phyloP scores from a whole-genome alignment of 768 basidiomycete genomes.

The Naganishia randhawae region DNA sequence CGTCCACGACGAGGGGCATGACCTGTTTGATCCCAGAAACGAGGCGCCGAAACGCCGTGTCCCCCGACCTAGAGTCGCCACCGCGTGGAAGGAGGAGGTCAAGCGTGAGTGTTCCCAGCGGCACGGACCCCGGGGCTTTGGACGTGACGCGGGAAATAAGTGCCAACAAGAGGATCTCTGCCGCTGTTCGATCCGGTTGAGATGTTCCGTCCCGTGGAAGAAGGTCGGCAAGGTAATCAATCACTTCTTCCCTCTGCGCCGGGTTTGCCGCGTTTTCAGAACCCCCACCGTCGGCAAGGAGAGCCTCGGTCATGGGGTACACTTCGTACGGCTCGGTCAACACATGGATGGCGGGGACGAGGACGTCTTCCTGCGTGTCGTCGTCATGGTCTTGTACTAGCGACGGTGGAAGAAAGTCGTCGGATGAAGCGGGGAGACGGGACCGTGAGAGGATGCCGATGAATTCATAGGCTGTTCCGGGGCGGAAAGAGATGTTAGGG shows the following conservation, averaged over 20 bases:
- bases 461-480: constrained; percentile 42
- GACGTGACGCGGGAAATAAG: constrained; percentile 40
- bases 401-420: constrained; percentile 15
- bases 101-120: constrained; percentile 43
- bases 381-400: constrained; percentile 29
- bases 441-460: constrained; percentile 43
- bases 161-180: constrained; percentile 38
- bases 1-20: constrained; percentile 32
- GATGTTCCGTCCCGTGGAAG: constrained; percentile 30
- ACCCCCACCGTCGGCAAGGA: background rate
- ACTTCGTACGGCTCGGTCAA: constrained; percentile 25
- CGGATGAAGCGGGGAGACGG: constrained; percentile 34
- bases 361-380: background rate
- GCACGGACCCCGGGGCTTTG: constrained; percentile 34
- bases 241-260: constrained; percentile 30
- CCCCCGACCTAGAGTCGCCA: background rate
- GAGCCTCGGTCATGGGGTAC: constrained; percentile 1
- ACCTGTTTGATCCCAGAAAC: constrained; percentile 22
- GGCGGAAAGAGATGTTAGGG: constrained; percentile 36
- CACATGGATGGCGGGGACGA: constrained; percentile 45
- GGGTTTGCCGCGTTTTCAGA: background rate
- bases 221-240: constrained; percentile 36
- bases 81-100: constrained; percentile 35
- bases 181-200: constrained; percentile 35
- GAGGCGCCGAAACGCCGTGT: constrained; percentile 13